Evolutionary conservation across 306 rosid species (phyloP).

Genomic region (Fagus crenata): DNA sequence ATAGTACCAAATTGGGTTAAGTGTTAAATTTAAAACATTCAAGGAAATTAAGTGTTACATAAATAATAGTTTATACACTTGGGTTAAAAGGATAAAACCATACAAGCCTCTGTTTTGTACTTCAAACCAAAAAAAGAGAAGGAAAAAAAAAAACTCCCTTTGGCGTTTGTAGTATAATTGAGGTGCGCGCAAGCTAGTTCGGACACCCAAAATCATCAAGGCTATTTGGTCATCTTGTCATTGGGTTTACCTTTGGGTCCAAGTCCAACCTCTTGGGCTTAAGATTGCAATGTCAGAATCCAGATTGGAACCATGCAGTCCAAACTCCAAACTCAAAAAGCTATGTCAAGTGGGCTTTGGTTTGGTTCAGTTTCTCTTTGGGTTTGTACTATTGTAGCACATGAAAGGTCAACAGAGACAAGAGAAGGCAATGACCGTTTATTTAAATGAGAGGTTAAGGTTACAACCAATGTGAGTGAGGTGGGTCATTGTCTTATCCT

Average conservation of each 20-base stretch:
- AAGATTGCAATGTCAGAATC: not conserved
- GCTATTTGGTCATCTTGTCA: not conserved
- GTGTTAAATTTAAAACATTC: no score
- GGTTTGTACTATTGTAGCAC: not conserved
- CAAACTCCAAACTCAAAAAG: not conserved
- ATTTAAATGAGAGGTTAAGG: conserved; percentile 53
- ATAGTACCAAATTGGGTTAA: no score
- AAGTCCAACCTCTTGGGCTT: not conserved
- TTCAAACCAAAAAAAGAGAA: no score
- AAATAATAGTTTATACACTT: no score
- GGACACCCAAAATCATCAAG: no score
- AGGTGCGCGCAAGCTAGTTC: no score
- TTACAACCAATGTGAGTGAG: conserved; percentile 34
- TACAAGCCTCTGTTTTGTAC: no score
- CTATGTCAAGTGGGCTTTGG: not conserved
- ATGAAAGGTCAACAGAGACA: not conserved
- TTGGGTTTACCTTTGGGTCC: not conserved
- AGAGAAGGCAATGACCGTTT: not conserved
- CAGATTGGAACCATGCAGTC: not conserved
- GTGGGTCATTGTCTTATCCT: conserved; percentile 72
- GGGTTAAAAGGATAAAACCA: no score
- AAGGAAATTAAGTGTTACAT: no score
- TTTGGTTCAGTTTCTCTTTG: not conserved
- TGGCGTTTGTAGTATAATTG: no score
- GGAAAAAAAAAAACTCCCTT: no score